Evolutionary conservation across 2,329 filamentous ascomycete genomes (phyloP).

Genomic region (Oidium heveae): DNA sequence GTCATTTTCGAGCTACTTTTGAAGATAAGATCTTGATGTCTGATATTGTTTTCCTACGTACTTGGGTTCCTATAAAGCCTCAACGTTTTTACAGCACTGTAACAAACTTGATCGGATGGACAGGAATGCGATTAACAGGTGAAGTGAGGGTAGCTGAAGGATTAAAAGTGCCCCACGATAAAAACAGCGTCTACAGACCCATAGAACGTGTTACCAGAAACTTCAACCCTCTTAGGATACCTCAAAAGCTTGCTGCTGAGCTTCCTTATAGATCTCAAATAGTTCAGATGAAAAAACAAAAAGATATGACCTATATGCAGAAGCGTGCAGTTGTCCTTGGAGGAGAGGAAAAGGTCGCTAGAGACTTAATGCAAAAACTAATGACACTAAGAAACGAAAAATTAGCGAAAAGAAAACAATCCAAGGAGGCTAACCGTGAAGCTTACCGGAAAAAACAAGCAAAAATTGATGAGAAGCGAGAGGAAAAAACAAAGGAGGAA

Average conservation of each 20-base stretch:
- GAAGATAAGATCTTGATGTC: constrained; percentile 96
- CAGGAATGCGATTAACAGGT: constrained; percentile 80
- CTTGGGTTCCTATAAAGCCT: constrained; percentile 91
- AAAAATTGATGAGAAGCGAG: constrained; percentile 60
- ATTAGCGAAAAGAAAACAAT: constrained; percentile 52
- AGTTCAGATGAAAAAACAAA: constrained; percentile 53
- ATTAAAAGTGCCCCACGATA: constrained; percentile 51
- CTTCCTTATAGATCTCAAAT: constrained; percentile 89
- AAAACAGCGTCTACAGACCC: constrained; percentile 63
- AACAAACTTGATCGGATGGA: constrained; percentile 77
- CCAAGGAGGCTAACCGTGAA: constrained; percentile 69
- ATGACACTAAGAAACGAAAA: constrained; percentile 80
- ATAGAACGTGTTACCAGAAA: constrained; percentile 41
- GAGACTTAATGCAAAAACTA: constrained; percentile 79
- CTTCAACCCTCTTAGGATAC: constrained; percentile 54
- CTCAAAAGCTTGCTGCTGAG: constrained; percentile 52
- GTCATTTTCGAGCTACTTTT: constrained; percentile 88
- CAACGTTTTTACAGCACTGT: constrained; percentile 94
- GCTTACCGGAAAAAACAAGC: constrained; percentile 64
- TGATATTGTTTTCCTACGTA: constrained; percentile 86
- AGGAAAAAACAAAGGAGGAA: constrained; percentile 69
- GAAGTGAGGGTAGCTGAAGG: constrained; percentile 59
- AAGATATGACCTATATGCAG: constrained; percentile 68
- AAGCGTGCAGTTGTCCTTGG: constrained; percentile 77
- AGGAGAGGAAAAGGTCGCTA: constrained; percentile 69